A percentile compares a stretch with the other conserved stretches of the same genome.
These are phyloP conservation scores for Populus hybrid DNA, from an alignment of 441 rosid species.

Conservation along the genomic window DNA sequence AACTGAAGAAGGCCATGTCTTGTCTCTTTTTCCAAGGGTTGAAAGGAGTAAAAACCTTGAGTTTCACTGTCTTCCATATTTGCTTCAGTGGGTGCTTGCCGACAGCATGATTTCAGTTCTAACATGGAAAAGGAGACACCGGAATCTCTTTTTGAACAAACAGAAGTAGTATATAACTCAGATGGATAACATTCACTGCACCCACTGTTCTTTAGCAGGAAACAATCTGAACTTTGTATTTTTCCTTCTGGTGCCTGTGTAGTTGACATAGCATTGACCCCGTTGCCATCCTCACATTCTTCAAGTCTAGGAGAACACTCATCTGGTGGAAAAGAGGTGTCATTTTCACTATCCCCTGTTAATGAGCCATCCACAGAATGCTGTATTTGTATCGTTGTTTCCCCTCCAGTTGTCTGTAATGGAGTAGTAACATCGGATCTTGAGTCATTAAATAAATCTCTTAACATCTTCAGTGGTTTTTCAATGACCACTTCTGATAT, in stretches of 20 bases:
- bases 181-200: not conserved
- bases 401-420: not conserved
- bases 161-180: not conserved
- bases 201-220: not conserved
- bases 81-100: not conserved
- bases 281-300: not conserved
- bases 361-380: not conserved
- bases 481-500: not conserved
- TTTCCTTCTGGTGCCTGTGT: not conserved
- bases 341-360: not conserved
- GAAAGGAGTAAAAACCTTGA: conserved; percentile 19
- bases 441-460: conserved; percentile 8
- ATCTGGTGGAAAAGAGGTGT: not conserved
- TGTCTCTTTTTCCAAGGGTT: conserved; percentile 16
- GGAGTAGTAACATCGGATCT: not conserved
- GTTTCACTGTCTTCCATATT: conserved; percentile 3
- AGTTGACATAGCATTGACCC: not conserved
- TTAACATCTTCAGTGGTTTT: not conserved
- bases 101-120: conserved; percentile 2
- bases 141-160: not conserved
- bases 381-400: not conserved
- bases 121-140: not conserved
- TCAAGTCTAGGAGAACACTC: not conserved
- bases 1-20: conserved; percentile 20
- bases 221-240: conserved; percentile 1